Evolutionary conservation across 331 rosid genomes (phyloP).

Genomic region (Saraca asoca): DNA sequence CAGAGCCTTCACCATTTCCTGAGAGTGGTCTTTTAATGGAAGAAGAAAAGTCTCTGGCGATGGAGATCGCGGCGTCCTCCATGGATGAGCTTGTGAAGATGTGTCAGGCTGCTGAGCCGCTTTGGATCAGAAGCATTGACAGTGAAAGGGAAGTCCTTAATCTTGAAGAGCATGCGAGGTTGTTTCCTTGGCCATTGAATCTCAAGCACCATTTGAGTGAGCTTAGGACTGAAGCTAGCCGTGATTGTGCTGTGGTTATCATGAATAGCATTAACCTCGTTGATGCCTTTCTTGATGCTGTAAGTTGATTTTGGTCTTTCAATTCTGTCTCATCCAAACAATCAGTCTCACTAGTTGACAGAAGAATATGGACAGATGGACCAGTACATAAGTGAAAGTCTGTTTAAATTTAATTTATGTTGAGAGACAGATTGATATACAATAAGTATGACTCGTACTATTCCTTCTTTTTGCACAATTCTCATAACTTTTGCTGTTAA

Average conservation of each 20-base stretch:
- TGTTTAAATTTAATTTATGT: no score
- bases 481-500: neutral
- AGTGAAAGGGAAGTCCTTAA: conserved; percentile 67
- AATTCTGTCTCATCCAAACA: no score
- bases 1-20: conserved; percentile 51
- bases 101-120: conserved; percentile 65
- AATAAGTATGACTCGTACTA: no score
- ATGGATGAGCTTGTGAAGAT: conserved; percentile 67
- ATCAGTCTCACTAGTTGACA: no score
- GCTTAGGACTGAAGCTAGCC: conserved; percentile 72
- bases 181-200: conserved; percentile 67
- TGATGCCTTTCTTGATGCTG: conserved; percentile 87
- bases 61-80: conserved; percentile 70
- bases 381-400: no score
- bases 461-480: neutral
- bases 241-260: conserved; percentile 73
- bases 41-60: conserved; percentile 72
- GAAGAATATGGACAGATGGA: no score
- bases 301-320: conserved; percentile 51
- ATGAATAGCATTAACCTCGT: conserved; percentile 95
- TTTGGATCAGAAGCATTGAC: conserved; percentile 61
- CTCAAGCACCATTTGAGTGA: conserved; percentile 55
- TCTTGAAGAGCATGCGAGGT: conserved; percentile 65
- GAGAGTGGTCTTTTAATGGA: conserved; percentile 60
- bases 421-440: no score